A percentile compares a stretch with the other conserved stretches of the same genome.
phyloP scores from a whole-genome alignment of 192 early-diverging fungal genomes.

The Podila epigama region DNA sequence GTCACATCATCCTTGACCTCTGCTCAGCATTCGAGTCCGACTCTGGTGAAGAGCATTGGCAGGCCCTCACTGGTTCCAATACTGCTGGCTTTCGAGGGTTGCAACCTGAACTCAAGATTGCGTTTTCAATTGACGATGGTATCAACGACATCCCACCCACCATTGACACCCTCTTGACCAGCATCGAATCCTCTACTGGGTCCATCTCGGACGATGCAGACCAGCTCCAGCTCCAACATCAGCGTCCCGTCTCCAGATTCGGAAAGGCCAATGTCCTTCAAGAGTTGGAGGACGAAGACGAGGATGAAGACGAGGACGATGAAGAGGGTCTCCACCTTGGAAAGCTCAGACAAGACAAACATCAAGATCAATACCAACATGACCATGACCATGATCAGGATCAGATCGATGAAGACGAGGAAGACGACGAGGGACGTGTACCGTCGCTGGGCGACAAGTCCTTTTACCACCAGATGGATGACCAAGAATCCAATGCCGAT shows the following conservation, averaged over 20 bases:
- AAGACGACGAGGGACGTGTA: conserved; percentile 35
- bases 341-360: no score
- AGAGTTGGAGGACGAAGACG: conserved; percentile 38
- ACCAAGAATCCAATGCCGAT: conserved; percentile 2
- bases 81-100: conserved; percentile 37
- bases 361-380: no score
- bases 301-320: conserved; percentile 18
- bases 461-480: conserved; percentile 19
- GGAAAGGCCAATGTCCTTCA: conserved; percentile 4
- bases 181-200: conserved; percentile 33
- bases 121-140: conserved; percentile 45
- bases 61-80: conserved; percentile 29
- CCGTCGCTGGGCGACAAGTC: conserved; percentile 33
- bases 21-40: conserved; percentile 43
- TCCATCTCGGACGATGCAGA: conserved; percentile 30
- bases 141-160: conserved; percentile 36
- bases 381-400: no score
- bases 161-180: conserved; percentile 41
- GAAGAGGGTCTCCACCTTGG: no score
- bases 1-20: conserved; percentile 51
- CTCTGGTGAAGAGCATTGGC: conserved; percentile 47
- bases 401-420: conserved; percentile 19
- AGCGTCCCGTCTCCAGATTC: conserved; percentile 4
- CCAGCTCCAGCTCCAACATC: conserved; percentile 5
- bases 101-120: conserved; percentile 51